Evolutionary conservation across 2,329 filamentous ascomycete genomes (phyloP).

Genomic region (Pseudogymnoascus sp.): DNA sequence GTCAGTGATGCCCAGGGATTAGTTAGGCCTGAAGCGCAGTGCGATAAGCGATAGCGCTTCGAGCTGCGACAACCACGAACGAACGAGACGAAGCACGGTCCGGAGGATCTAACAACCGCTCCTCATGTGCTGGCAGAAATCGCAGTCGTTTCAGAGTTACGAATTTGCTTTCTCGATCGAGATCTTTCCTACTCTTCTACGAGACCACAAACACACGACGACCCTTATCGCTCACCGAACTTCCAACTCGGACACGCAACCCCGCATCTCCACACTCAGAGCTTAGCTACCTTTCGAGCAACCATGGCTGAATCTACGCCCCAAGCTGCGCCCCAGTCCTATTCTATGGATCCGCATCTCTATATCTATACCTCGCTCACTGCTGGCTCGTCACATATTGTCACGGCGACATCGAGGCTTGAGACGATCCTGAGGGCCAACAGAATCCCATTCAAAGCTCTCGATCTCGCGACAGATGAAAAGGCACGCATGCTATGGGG

Average conservation of each 20-base stretch:
- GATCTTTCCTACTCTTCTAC: background rate
- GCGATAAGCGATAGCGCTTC: slow-evolving; percentile 7
- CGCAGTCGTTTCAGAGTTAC: slow-evolving; percentile 5
- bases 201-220: background rate
- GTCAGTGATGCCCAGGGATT: slow-evolving; percentile 4
- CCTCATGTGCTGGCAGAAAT: slow-evolving; percentile 7
- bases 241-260: slow-evolving; percentile 2
- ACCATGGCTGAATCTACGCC: slow-evolving; percentile 23
- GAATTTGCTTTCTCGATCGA: background rate
- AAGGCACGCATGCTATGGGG: slow-evolving; percentile 85
- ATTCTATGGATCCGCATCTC: slow-evolving; percentile 58
- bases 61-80: slow-evolving; percentile 1
- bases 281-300: background rate
- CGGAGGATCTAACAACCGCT: slow-evolving; percentile 9
- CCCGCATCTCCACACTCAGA: slow-evolving; percentile 1
- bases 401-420: slow-evolving; percentile 89
- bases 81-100: slow-evolving; percentile 2
- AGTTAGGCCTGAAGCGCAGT: background rate
- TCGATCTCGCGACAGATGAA: slow-evolving; percentile 86
- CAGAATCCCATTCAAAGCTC: slow-evolving; percentile 83
- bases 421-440: slow-evolving; percentile 96
- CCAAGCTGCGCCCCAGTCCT: slow-evolving; percentile 21
- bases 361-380: slow-evolving; percentile 97
- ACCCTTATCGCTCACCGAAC: background rate
- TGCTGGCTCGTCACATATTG: slow-evolving; percentile 89